Conservation (phyloP, 2,329 filamentous ascomycete genomes). For the Colletotrichum paranaense region DNA sequence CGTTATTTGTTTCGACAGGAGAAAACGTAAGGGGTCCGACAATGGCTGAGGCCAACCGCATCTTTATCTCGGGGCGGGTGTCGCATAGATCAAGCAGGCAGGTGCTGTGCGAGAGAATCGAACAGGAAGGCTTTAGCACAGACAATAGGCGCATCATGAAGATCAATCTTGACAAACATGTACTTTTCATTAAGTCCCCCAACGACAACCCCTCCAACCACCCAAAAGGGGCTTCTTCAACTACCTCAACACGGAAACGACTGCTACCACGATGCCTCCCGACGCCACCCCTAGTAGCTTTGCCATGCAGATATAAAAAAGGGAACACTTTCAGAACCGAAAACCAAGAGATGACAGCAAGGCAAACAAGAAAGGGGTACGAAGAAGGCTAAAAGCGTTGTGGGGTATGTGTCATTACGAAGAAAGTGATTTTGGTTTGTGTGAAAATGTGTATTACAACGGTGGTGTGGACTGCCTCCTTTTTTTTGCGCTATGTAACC, state of each 20-base stretch:
- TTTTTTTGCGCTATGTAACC: slow-evolving; percentile 48
- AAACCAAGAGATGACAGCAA: neutral
- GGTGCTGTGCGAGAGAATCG: too few species aligned
- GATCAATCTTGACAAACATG: neutral
- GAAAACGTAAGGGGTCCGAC: too few species aligned
- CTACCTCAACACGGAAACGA: slow-evolving; percentile 16
- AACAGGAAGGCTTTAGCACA: too few species aligned
- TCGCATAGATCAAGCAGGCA: too few species aligned
- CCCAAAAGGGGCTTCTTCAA: neutral
- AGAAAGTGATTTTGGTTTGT: neutral
- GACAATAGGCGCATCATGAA: neutral
- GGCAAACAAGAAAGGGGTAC: neutral
- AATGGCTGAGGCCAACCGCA: fast-evolving
- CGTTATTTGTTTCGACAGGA: too few species aligned
- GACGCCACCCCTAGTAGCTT: slow-evolving; percentile 26
- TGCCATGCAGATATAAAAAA: slow-evolving; percentile 20
- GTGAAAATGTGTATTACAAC: slow-evolving; percentile 11
- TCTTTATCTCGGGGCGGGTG: too few species aligned
- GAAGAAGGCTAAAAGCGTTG: neutral
- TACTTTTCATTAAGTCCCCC: slow-evolving; percentile 2
- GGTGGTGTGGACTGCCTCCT: neutral
- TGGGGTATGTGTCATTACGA: slow-evolving; percentile 31
- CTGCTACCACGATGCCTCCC: slow-evolving; percentile 29
- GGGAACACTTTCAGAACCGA: neutral
- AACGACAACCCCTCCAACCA: neutral